Conservation (phyloP, 2,329 filamentous ascomycete species). For the Colletotrichum agaves region DNA sequence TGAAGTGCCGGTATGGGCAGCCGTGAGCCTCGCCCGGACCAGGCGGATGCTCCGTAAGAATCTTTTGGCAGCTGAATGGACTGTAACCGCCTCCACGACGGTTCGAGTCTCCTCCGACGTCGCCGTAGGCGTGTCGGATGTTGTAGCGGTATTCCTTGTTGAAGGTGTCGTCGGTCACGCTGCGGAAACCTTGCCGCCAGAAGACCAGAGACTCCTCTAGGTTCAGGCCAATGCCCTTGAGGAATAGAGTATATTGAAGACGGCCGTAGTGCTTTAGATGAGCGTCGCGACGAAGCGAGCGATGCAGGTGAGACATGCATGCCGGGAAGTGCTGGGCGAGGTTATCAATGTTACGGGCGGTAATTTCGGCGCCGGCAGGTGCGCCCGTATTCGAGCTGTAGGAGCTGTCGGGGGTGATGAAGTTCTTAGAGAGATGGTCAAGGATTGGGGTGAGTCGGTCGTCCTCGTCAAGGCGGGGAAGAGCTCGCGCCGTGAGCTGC, state of each 20-base stretch:
- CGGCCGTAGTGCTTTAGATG: constrained; percentile 95
- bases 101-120: constrained; percentile 93
- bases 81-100: constrained; percentile 88
- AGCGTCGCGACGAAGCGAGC: constrained; percentile 83
- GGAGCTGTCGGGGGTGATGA: constrained; percentile 87
- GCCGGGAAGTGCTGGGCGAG: constrained; percentile 87
- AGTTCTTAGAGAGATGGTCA: constrained; percentile 90
- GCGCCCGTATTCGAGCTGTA: constrained; percentile 74
- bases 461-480: constrained; percentile 95
- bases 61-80: constrained; percentile 94
- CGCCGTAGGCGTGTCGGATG: constrained; percentile 92
- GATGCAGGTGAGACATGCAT: constrained; percentile 94
- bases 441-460: constrained; percentile 81
- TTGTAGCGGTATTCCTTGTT: constrained; percentile 99
- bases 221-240: constrained; percentile 92
- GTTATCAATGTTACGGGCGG: constrained; percentile 80
- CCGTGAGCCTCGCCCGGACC: constrained; percentile 90
- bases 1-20: constrained; percentile 96
- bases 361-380: constrained; percentile 77
- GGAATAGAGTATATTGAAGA: constrained; percentile 93
- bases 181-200: constrained; percentile 88
- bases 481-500: constrained; percentile 86
- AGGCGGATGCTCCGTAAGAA: constrained; percentile 88
- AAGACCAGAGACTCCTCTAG: constrained; percentile 93
- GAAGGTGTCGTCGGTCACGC: constrained; percentile 92